Evolutionary conservation across 1,284 basidiomycete genomes (phyloP).

Genomic region (Gomphus bonarii): DNA sequence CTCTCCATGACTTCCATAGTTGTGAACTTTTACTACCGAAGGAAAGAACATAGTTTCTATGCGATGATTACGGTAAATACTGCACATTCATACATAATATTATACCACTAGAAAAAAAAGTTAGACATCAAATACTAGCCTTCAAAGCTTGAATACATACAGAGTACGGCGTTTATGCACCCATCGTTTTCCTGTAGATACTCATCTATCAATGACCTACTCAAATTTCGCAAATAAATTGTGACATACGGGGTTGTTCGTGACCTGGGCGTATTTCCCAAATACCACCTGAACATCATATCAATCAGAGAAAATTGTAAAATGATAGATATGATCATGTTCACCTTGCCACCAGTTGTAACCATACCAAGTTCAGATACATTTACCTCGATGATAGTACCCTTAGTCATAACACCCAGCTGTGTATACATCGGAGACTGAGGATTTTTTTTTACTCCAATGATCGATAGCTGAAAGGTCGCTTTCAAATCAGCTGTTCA

Average conservation of each 20-base stretch:
- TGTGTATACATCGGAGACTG: slow-evolving; percentile 97
- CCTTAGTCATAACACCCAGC: slow-evolving; percentile 95
- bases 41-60: too few relatives aligned
- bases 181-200: slow-evolving; percentile 70
- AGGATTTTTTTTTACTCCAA: slow-evolving; percentile 99
- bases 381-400: slow-evolving; percentile 98
- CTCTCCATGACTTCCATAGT: too few relatives aligned
- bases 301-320: neutral
- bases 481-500: slow-evolving; percentile 86
- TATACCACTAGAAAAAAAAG: neutral
- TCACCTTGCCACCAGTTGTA: slow-evolving; percentile 94
- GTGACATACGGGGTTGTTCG: slow-evolving; percentile 64
- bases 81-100: neutral
- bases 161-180: slow-evolving; percentile 89
- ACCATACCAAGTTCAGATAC: slow-evolving; percentile 97
- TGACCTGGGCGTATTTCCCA: slow-evolving; percentile 93
- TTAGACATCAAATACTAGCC: neutral
- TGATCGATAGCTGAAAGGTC: slow-evolving; percentile 96
- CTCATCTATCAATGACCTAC: slow-evolving; percentile 10
- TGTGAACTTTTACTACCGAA: too few relatives aligned
- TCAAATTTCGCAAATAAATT: slow-evolving; percentile 1
- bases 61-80: too few relatives aligned
- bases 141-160: slow-evolving; percentile 33
- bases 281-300: slow-evolving; percentile 45
- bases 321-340: slow-evolving; percentile 26